Evolutionary conservation across 2,329 filamentous ascomycete genomes (phyloP).

Genomic region (Plectosphaerella plurivora): DNA sequence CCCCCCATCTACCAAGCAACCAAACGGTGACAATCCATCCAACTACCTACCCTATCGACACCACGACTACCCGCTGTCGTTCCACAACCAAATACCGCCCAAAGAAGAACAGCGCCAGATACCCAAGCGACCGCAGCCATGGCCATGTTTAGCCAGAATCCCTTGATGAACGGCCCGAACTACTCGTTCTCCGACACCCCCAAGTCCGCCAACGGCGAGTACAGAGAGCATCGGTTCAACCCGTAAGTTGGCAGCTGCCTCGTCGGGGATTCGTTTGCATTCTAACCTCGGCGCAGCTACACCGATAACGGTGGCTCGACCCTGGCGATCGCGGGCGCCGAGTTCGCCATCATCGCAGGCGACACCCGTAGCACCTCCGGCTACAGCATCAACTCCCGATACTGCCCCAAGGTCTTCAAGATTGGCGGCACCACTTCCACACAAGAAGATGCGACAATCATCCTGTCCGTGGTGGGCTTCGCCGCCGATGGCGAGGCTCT

Average conservation of each 20-base stretch:
- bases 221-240: conserved; percentile 80
- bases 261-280: conserved; percentile 66
- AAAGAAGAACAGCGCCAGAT: not conserved
- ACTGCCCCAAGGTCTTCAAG: conserved; percentile 93
- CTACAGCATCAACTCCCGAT: conserved; percentile 98
- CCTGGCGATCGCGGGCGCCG: conserved; percentile 85
- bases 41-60: conserved; percentile 7
- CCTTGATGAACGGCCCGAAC: conserved; percentile 63
- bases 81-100: not conserved
- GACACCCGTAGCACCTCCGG: conserved; percentile 94
- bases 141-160: conserved; percentile 69
- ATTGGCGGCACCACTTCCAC: conserved; percentile 88
- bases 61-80: not conserved
- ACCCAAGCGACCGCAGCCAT: conserved; percentile 36
- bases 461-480: conserved; percentile 93
- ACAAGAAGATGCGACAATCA: conserved; percentile 78
- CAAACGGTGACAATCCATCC: conserved; percentile 7
- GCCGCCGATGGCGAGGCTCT: conserved; percentile 91
- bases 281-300: conserved; percentile 56
- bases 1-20: conserved; percentile 17
- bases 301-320: conserved; percentile 98
- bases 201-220: conserved; percentile 47
- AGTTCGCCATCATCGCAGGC: conserved; percentile 95
- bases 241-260: conserved; percentile 81
- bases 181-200: conserved; percentile 64